phyloP scores from a whole-genome alignment of 345 rosid species.

The Capsella bursapastoris region DNA sequence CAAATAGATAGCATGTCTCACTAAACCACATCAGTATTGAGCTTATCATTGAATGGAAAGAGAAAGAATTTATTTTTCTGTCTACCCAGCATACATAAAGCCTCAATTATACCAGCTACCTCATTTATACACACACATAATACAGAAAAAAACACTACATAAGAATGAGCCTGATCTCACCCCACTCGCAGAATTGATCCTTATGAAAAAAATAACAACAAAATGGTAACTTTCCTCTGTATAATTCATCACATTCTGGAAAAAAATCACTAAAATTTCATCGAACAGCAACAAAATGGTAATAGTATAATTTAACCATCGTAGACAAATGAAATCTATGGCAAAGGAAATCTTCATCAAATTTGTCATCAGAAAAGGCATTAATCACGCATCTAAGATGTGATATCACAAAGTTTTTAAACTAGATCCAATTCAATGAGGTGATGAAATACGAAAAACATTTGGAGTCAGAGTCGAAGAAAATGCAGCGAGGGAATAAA shows the following conservation, averaged over 20 bases:
- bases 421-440: conserved; percentile 34
- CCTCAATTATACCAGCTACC: neutral
- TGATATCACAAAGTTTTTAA: neutral
- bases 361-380: conserved; percentile 4
- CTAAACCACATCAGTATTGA: neutral
- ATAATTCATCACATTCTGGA: neutral
- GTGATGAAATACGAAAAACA: neutral
- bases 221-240: neutral
- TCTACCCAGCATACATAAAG: neutral
- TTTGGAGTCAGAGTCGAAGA: neutral
- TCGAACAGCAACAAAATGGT: neutral
- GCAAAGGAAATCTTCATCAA: neutral
- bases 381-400: neutral
- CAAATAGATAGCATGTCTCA: conserved; percentile 2
- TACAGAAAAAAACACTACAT: conserved; percentile 8
- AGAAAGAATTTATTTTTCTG: neutral
- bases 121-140: neutral
- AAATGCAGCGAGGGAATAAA: neutral
- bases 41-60: neutral
- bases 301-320: conserved; percentile 14
- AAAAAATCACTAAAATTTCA: neutral
- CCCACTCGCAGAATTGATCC: conserved; percentile 1
- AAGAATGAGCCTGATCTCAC: conserved; percentile 4
- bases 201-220: neutral
- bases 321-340: neutral